Conservation (phyloP, 768 basidiomycete species). For the Gymnopilus dilepis region DNA sequence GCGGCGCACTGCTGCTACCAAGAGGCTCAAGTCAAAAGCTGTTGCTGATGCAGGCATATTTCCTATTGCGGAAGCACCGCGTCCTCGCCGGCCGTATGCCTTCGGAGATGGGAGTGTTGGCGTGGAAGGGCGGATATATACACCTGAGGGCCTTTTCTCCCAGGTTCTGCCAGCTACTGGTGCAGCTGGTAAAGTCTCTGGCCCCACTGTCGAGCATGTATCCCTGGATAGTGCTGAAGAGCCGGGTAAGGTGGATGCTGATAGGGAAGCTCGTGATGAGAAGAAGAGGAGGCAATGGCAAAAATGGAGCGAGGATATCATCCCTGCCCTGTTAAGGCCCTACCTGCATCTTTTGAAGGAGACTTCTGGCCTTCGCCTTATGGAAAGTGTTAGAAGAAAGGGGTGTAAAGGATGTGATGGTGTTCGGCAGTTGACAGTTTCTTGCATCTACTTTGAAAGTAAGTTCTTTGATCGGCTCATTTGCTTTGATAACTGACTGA, state of each 20-base stretch:
- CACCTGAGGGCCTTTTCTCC: too few species aligned
- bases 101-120: too few species aligned
- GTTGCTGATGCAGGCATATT: too few species aligned
- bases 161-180: too few species aligned
- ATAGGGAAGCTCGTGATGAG: neutral
- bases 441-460: slow-evolving; percentile 19
- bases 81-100: too few species aligned
- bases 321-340: slow-evolving; percentile 15
- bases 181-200: too few species aligned
- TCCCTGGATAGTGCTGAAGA: neutral
- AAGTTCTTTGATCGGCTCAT: neutral
- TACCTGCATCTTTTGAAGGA: slow-evolving; percentile 8
- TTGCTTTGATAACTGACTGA: too few species aligned
- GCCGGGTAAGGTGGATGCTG: neutral
- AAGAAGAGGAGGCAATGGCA: slow-evolving; percentile 11
- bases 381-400: neutral
- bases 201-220: neutral
- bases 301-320: slow-evolving; percentile 13
- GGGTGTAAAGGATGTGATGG: slow-evolving; percentile 1
- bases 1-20: too few species aligned
- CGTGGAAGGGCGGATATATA: too few species aligned
- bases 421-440: neutral
- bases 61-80: too few species aligned
- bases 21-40: too few species aligned
- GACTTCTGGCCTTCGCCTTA: neutral